These are phyloP conservation scores for Crithidia fasciculata DNA, from an alignment of 208 protist species.

Conservation along the genomic window DNA sequence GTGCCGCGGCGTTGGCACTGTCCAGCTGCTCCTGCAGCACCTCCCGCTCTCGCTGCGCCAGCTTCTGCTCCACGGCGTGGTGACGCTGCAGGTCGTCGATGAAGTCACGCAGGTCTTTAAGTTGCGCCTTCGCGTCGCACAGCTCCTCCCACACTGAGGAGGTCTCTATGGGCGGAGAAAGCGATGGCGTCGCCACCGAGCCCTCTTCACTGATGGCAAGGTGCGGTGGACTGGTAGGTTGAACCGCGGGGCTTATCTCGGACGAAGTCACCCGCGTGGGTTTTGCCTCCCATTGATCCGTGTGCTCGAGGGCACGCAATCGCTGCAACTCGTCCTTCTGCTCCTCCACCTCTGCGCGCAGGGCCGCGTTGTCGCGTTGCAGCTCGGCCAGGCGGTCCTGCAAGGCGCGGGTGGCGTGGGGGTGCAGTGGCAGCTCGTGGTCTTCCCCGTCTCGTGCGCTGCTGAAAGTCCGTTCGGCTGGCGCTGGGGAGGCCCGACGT, in stretches of 20 bases:
- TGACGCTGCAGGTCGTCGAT: slow-evolving; percentile 8
- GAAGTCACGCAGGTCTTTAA: slow-evolving; percentile 6
- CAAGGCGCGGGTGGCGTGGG: background rate
- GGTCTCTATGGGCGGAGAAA: background rate
- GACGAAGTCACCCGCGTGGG: background rate
- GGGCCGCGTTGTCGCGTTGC: slow-evolving; percentile 4
- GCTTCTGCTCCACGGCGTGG: background rate
- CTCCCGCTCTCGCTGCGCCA: slow-evolving; percentile 14
- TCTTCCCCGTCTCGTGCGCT: background rate
- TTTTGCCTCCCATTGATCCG: background rate
- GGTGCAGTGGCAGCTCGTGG: slow-evolving; percentile 26
- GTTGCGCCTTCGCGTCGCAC: background rate
- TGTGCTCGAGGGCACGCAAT: background rate
- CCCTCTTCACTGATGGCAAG: background rate
- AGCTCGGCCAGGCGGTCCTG: background rate
- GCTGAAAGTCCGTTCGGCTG: too few relatives aligned
- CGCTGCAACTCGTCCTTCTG: slow-evolving; percentile 8
- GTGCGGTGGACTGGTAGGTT: background rate
- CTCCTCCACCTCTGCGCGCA: slow-evolving; percentile 7
- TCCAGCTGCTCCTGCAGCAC: slow-evolving; percentile 15
- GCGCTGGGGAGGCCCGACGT: background rate
- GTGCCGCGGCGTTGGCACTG: background rate
- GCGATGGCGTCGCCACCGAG: background rate
- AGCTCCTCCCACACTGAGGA: background rate
- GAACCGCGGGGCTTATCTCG: background rate